Percentiles rank a stretch among this genome's conserved stretches.
Conservation (phyloP, 1,139 yeast species). For the Saccharomyces hybrid region DNA sequence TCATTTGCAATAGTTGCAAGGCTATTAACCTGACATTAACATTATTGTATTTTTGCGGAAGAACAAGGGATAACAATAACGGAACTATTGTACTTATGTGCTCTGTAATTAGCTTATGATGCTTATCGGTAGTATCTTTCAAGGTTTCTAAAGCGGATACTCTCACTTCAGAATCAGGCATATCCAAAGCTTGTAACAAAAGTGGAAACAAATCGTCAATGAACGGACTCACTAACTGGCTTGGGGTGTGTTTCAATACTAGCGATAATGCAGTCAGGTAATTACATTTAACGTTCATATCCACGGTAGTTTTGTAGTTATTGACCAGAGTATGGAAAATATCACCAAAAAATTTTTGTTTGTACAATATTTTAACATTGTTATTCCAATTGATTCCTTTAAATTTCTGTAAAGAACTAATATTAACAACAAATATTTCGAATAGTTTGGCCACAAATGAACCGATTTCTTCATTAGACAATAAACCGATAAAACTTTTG, state of each 20-base stretch:
- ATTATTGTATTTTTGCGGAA: slow-evolving; percentile 26
- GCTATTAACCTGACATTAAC: slow-evolving; percentile 50
- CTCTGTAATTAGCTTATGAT: slow-evolving; percentile 42
- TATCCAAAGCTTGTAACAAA: slow-evolving; percentile 54
- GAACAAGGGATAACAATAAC: slow-evolving; percentile 39
- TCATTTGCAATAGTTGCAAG: slow-evolving; percentile 46
- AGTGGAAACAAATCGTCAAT: slow-evolving; percentile 61
- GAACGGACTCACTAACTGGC: slow-evolving; percentile 54
- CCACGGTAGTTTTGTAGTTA: slow-evolving; percentile 31
- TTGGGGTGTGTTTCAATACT: slow-evolving; percentile 58
- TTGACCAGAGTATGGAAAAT: slow-evolving; percentile 44
- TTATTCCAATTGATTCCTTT: slow-evolving; percentile 47
- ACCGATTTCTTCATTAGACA: slow-evolving; percentile 34
- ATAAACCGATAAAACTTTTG: slow-evolving; percentile 33
- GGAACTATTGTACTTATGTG: slow-evolving; percentile 56
- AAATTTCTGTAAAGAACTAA: slow-evolving; percentile 49
- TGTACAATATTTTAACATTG: slow-evolving; percentile 59
- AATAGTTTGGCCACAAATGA: slow-evolving; percentile 45
- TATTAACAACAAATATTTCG: slow-evolving; percentile 59
- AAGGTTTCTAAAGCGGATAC: slow-evolving; percentile 53
- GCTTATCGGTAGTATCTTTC: slow-evolving; percentile 47
- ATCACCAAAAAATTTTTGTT: slow-evolving; percentile 65
- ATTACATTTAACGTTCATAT: slow-evolving; percentile 35
- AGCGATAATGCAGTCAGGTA: slow-evolving; percentile 61
- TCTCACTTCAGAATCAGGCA: slow-evolving; percentile 45